These are phyloP conservation scores for Boletus tomentosulus DNA, from an alignment of 768 basidiomycete species.

Conservation along the genomic window DNA sequence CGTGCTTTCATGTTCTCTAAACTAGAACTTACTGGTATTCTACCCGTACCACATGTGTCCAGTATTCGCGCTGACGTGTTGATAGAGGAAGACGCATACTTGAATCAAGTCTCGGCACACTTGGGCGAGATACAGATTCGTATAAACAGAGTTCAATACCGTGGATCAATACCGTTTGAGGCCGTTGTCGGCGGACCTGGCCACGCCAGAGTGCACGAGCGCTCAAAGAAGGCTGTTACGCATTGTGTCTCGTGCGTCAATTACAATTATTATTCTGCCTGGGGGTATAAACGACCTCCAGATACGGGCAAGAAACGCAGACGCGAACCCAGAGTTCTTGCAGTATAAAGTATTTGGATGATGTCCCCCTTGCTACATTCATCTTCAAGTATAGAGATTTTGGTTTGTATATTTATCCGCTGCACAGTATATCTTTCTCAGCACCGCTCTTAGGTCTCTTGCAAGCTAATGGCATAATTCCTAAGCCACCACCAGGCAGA, in stretches of 20 bases:
- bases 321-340: neutral
- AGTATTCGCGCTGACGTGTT: conserved; percentile 4
- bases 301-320: conserved; percentile 22
- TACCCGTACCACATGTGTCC: neutral
- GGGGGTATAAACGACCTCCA: conserved; percentile 2
- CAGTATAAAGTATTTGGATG: conserved; percentile 8
- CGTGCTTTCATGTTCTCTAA: conserved; percentile 26
- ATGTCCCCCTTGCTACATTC: conserved; percentile 22
- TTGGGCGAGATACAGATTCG: conserved; percentile 21
- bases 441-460: conserved; percentile 18
- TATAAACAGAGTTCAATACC: conserved; percentile 4
- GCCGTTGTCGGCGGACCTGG: neutral
- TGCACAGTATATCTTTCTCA: neutral
- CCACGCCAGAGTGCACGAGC: conserved; percentile 27
- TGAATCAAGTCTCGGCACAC: conserved; percentile 9
- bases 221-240: conserved; percentile 29
- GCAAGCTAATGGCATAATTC: conserved; percentile 26
- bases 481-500: conserved; percentile 6
- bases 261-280: neutral
- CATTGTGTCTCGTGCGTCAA: conserved; percentile 26
- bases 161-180: rapidly evolving
- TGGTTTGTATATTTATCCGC: conserved; percentile 13
- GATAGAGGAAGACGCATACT: conserved; percentile 27
- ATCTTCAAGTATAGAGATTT: conserved; percentile 29
- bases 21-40: conserved; percentile 28